Conservation (phyloP, 2,329 filamentous ascomycete species). For the Juglanconis oblonga region DNA sequence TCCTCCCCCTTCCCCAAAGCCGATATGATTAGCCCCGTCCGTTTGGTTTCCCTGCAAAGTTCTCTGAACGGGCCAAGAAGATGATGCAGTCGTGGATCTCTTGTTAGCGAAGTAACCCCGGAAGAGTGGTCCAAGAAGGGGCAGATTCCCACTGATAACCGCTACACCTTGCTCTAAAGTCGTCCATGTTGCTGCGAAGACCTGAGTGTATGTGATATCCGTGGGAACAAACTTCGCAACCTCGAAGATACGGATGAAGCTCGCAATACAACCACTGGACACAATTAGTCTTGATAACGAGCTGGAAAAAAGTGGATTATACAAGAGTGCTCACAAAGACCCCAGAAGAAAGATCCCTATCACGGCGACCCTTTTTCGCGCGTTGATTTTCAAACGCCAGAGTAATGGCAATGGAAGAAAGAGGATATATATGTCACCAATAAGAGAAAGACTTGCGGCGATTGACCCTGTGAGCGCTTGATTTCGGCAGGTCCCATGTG, state of each 20-base stretch:
- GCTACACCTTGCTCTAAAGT: slow-evolving; percentile 14
- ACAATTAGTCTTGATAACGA: too few relatives aligned
- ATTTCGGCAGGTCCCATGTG: slow-evolving; percentile 16
- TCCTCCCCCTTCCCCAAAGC: neutral
- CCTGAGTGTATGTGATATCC: slow-evolving; percentile 17
- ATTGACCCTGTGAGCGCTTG: slow-evolving; percentile 19
- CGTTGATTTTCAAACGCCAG: slow-evolving; percentile 13
- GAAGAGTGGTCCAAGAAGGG: slow-evolving; percentile 11
- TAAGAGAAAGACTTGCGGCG: slow-evolving; percentile 16
- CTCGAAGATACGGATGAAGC: slow-evolving; percentile 9
- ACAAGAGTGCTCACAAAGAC: slow-evolving; percentile 4
- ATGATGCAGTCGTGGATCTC: neutral
- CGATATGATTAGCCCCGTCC: neutral
- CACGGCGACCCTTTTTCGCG: slow-evolving; percentile 12
- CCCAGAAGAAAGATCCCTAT: slow-evolving; percentile 16
- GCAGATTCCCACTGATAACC: slow-evolving; percentile 14
- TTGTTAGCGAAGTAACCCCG: slow-evolving; percentile 13
- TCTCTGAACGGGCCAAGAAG: neutral
- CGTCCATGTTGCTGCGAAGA: slow-evolving; percentile 18
- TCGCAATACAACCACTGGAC: slow-evolving; percentile 12
- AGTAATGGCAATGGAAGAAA: neutral
- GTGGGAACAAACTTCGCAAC: slow-evolving; percentile 11
- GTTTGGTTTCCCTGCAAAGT: neutral
- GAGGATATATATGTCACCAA: slow-evolving; percentile 6
- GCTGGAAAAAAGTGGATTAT: too few relatives aligned